Conservation (phyloP, 192 early-diverging fungal genomes). For the Linnemannia exigua region DNA sequence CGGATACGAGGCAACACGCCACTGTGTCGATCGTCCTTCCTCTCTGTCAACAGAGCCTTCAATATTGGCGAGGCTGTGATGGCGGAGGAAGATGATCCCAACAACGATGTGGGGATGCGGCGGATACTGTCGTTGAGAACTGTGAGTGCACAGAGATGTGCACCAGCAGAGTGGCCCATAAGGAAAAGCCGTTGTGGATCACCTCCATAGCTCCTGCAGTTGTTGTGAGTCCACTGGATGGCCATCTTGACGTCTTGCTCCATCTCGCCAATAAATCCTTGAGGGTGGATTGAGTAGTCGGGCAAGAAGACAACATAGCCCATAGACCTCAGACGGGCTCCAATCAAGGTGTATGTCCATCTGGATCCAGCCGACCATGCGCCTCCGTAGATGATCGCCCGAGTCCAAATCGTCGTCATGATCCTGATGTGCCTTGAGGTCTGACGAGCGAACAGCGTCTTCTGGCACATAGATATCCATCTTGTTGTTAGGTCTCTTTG, state of each 20-base stretch:
- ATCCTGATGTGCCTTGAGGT: neutral
- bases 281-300: constrained; percentile 66
- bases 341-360: constrained; percentile 62
- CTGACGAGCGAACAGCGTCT: neutral
- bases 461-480: constrained; percentile 58
- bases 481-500: constrained; percentile 29
- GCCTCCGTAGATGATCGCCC: constrained; percentile 64
- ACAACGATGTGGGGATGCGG: constrained; percentile 22
- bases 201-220: constrained; percentile 51
- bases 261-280: constrained; percentile 45
- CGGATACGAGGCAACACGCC: constrained; percentile 36
- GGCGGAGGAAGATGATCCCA: constrained; percentile 20
- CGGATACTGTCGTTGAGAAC: constrained; percentile 52
- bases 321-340: constrained; percentile 62
- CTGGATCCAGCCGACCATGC: constrained; percentile 67
- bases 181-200: constrained; percentile 57
- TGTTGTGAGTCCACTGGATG: constrained; percentile 62
- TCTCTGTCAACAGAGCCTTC: constrained; percentile 8
- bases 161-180: constrained; percentile 61
- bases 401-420: neutral
- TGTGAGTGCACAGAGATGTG: constrained; percentile 55
- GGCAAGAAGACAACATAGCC: constrained; percentile 70
- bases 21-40: constrained; percentile 8
- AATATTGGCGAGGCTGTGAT: constrained; percentile 37
- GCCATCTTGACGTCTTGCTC: constrained; percentile 61